These are phyloP conservation scores for Sclerotiophoma versabilis DNA, from an alignment of 2,329 filamentous ascomycete genomes.

Conservation along the genomic window DNA sequence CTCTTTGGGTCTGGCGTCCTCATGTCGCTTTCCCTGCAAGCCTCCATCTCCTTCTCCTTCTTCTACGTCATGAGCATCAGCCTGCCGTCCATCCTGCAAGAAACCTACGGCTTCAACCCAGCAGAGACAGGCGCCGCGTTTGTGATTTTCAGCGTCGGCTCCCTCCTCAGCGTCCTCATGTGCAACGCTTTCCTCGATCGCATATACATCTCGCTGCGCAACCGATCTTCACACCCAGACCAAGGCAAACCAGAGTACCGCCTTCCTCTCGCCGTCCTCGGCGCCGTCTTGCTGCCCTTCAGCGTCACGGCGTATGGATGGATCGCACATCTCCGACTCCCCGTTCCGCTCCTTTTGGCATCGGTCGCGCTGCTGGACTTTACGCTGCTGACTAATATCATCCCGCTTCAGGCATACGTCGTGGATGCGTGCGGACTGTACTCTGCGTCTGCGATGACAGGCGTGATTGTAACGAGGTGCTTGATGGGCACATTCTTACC, in stretches of 20 bases:
- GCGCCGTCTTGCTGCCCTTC: conserved; percentile 57
- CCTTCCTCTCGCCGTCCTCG: conserved; percentile 60
- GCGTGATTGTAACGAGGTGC: conserved; percentile 63
- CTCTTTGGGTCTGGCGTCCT: conserved; percentile 61
- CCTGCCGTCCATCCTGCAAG: conserved; percentile 52
- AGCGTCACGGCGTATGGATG: conserved; percentile 60
- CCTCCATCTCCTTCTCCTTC: conserved; percentile 52
- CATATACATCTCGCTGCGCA: conserved; percentile 60
- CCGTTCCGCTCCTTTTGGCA: conserved; percentile 55
- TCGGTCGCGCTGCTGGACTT: conserved; percentile 56
- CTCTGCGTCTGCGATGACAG: conserved; percentile 65
- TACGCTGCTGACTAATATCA: conserved; percentile 55
- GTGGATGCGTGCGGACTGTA: conserved; percentile 65
- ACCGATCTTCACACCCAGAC: conserved; percentile 42
- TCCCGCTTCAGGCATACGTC: conserved; percentile 63
- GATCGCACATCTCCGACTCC: conserved; percentile 55
- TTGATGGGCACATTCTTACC: conserved; percentile 66
- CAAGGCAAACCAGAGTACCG: conserved; percentile 62
- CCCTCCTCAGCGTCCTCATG: conserved; percentile 56
- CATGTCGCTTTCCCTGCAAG: conserved; percentile 58
- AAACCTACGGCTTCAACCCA: conserved; percentile 55
- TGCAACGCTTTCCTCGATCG: conserved; percentile 62
- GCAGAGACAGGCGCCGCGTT: conserved; percentile 62
- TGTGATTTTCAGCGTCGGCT: conserved; percentile 63
- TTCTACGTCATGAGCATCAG: conserved; percentile 58